Conservation (phyloP, 306 rosid species). For the Senna tora region DNA sequence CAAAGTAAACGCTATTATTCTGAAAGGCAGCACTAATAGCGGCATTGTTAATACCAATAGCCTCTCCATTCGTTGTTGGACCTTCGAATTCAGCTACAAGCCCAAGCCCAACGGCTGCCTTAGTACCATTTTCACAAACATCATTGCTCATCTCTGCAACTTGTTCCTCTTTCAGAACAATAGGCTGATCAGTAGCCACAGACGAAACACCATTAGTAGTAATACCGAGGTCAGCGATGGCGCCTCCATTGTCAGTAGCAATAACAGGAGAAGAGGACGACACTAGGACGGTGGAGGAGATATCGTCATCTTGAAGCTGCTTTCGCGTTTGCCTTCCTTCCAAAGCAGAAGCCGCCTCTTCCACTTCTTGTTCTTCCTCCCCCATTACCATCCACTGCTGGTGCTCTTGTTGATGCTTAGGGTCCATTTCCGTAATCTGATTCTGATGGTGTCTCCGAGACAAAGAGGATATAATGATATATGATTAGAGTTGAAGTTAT, state of each 20-base stretch:
- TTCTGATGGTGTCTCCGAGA: not conserved
- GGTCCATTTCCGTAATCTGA: constrained; percentile 48
- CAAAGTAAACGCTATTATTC: constrained; percentile 50
- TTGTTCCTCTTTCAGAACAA: constrained; percentile 26
- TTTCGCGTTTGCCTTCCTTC: constrained; percentile 28
- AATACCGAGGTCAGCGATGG: no score
- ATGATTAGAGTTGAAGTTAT: no score
- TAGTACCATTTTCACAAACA: not conserved
- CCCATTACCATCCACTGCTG: constrained; percentile 22
- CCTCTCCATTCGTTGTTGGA: constrained; percentile 36
- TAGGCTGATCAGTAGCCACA: not conserved
- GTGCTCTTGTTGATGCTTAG: constrained; percentile 12
- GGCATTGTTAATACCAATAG: not conserved
- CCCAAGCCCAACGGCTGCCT: constrained; percentile 1
- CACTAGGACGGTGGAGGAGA: not conserved
- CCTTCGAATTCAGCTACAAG: constrained; percentile 8
- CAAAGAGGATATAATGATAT: no score
- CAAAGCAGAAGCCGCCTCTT: constrained; percentile 42
- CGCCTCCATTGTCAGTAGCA: constrained; percentile 19
- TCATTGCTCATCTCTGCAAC: constrained; percentile 23
- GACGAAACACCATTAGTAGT: constrained; percentile 11
- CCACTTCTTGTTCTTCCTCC: constrained; percentile 35
- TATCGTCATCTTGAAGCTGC: constrained; percentile 15
- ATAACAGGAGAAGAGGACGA: not conserved
- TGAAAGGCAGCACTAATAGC: constrained; percentile 6